Evolutionary conservation across 108 stramenopile genomes (phyloP).

Genomic region (Poteriospumella lacustris): DNA sequence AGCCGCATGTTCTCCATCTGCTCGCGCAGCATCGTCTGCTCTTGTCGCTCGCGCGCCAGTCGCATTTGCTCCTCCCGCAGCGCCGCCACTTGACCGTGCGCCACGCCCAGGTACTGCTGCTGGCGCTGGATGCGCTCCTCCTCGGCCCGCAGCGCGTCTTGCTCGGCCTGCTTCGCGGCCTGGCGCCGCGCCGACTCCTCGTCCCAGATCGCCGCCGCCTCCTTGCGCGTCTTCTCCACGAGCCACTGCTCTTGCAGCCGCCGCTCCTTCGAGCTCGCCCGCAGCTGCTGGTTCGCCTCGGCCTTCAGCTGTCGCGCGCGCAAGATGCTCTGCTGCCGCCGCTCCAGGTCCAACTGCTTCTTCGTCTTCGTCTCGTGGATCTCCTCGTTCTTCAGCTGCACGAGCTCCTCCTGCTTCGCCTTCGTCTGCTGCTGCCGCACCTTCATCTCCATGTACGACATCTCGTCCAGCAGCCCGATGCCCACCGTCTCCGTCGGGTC

Average conservation of each 20-base stretch:
- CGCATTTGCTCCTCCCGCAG: not conserved
- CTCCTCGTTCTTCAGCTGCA: constrained; percentile 31
- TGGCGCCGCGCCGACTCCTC: constrained; percentile 41
- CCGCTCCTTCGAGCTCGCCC: constrained; percentile 22
- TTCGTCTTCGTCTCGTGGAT: constrained; percentile 12
- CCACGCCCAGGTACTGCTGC: constrained; percentile 25
- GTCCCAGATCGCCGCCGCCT: constrained; percentile 17
- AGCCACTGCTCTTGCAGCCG: constrained; percentile 29
- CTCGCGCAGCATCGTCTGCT: not conserved
- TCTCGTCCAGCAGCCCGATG: constrained; percentile 54
- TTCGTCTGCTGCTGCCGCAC: constrained; percentile 42
- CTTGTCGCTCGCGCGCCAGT: not conserved
- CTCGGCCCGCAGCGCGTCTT: constrained; percentile 43
- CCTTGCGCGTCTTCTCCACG: not conserved
- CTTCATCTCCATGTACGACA: constrained; percentile 56
- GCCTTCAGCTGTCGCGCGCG: constrained; percentile 21
- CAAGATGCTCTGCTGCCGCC: constrained; percentile 31
- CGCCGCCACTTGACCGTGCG: not conserved
- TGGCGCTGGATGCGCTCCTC: constrained; percentile 29
- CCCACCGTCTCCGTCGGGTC: constrained; percentile 58
- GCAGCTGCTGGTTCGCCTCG: constrained; percentile 22
- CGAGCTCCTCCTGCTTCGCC: constrained; percentile 9
- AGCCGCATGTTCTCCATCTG: not conserved
- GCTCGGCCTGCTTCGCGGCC: constrained; percentile 38
- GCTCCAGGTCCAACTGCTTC: constrained; percentile 36